Evolutionary conservation across 2,329 filamentous ascomycete species (phyloP), one percentile per base, ranked within the genome.

Genomic region (Colletotrichum brevisporum): DNA sequence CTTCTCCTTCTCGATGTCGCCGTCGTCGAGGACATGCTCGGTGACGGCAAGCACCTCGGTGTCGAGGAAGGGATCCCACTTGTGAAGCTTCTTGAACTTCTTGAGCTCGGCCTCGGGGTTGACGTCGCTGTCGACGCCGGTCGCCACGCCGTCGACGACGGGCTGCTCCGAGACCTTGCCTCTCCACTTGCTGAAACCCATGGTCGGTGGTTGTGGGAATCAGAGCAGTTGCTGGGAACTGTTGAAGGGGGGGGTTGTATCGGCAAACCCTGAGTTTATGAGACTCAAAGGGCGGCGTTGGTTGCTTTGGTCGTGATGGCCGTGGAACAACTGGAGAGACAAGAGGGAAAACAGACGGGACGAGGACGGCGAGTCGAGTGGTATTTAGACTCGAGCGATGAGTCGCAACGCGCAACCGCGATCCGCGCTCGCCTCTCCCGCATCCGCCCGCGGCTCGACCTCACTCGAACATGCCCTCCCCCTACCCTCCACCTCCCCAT

Each of bases 21-120:
- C 79, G 0, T 80, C 81, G 6, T 79, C 73, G 26, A 86, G 76
- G 9, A 82, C 83, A 39, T 83, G 79, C 50, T 88, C 84, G 51
- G 89, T 81, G 67, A 81, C 83, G n/a, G 88, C 83, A 53, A 85
- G 80, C 27, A 86, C 82, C 57, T 87, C 84, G 47, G 85, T 76
- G 2, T 85, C 85, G 65, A 90, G 74, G 69, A 89, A 89, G 52
- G 86, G 87, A 74, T 90, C 88, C 81, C 85, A 88, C 58, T 83
- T 81, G 73, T 89, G 87, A 69, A 85, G 82, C 60, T 83, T 79
- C 73, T 84, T 82, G 71, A 88, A 83, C 53, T 83, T 74, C 57
- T 80, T 79, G 57, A 83, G 74, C 66, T 79, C 76, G 31, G 64
- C 69, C 50, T 78, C 75, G 63, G 83, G 80, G 70, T 80, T 80